Evolutionary conservation across 1,284 basidiomycete species (phyloP).

Genomic region (Ceratobasidium sp.): DNA sequence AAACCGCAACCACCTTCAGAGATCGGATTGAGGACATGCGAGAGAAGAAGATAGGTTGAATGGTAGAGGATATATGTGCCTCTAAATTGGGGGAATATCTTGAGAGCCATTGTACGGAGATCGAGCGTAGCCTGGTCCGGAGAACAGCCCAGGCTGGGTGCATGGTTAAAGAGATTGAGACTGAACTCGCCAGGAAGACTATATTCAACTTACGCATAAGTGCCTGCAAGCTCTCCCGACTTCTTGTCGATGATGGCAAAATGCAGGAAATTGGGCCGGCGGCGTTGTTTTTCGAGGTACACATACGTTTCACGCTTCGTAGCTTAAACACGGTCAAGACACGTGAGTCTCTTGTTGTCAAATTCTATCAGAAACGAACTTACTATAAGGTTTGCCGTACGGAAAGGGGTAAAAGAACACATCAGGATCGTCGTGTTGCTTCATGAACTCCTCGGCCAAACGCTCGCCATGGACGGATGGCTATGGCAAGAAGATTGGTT

Average conservation of each 20-base stretch:
- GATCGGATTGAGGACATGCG: conserved; percentile 4
- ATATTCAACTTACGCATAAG: conserved; percentile 1
- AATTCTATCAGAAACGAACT: neutral
- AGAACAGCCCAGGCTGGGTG: neutral
- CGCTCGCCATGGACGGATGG: conserved; percentile 12
- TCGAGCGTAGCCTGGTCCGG: conserved; percentile 23
- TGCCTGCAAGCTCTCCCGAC: neutral
- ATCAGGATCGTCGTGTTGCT: neutral
- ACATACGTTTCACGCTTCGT: conserved; percentile 10
- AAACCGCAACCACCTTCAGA: conserved; percentile 8
- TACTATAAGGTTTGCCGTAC: conserved; percentile 7
- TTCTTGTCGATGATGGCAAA: conserved; percentile 1
- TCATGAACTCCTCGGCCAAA: conserved; percentile 16
- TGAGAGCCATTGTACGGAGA: neutral
- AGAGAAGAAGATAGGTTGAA: neutral
- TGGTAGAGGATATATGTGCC: conserved; percentile 6
- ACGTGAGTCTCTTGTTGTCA: too few species aligned
- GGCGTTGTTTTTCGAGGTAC: conserved; percentile 20
- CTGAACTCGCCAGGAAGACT: neutral
- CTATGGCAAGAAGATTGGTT: neutral
- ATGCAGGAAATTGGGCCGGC: neutral
- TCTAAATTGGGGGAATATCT: conserved; percentile 2
- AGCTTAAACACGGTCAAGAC: neutral
- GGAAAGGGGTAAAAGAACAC: conserved; percentile 17
- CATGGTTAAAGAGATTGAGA: neutral